Evolutionary conservation across 106 monocot species (phyloP).

Genomic region (Xerophyta viscosa): DNA sequence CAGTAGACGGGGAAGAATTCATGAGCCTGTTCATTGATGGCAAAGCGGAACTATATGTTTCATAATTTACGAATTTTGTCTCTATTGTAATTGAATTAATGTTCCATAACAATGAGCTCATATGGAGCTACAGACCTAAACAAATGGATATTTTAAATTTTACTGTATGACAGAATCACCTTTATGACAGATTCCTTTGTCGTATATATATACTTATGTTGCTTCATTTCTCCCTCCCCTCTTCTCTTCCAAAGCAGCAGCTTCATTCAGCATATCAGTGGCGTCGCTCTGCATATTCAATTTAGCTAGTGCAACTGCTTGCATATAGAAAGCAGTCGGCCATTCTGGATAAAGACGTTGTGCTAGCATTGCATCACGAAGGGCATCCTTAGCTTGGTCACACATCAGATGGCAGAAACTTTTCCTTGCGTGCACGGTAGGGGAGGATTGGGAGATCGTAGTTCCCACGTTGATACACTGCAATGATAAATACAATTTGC

Average conservation of each 20-base stretch:
- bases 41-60: conserved; percentile 79
- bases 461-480: conserved; percentile 66
- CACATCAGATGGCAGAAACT: conserved; percentile 63
- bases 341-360: conserved; percentile 55
- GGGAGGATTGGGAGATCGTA: conserved; percentile 37
- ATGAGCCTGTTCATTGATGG: conserved; percentile 99
- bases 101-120: conserved; percentile 12
- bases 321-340: conserved; percentile 77
- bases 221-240: conserved; percentile 11
- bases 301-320: conserved; percentile 57
- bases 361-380: conserved; percentile 66
- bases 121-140: conserved; percentile 3
- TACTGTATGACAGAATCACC: background rate
- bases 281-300: conserved; percentile 61
- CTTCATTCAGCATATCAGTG: conserved; percentile 57
- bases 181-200: conserved; percentile 44
- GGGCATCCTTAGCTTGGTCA: conserved; percentile 53
- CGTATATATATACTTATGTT: background rate
- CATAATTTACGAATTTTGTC: conserved; percentile 13
- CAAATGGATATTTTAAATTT: conserved; percentile 21
- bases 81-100: conserved; percentile 27
- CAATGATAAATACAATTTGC: conserved; percentile 5
- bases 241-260: conserved; percentile 48
- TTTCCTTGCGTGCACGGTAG: conserved; percentile 48
- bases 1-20: conserved; percentile 97